A percentile compares a stretch with the other conserved stretches of the same genome.
These are phyloP conservation scores for Tetradesmus obliquus DNA, from an alignment of 139 green algal species.

Conservation along the genomic window DNA sequence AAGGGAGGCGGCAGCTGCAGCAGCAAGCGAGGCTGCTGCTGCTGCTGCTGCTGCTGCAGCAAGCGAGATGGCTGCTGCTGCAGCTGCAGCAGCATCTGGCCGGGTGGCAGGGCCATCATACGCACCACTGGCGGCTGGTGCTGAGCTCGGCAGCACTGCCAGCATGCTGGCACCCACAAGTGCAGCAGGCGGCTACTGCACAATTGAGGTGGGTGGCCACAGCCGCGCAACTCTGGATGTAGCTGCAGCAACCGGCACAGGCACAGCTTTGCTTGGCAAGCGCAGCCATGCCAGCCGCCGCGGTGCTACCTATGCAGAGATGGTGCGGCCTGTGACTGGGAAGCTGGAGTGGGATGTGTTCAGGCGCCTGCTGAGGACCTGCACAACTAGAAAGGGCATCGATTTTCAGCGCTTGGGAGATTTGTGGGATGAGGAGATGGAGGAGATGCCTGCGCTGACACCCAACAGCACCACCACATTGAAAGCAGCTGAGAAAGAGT, in stretches of 20 bases:
- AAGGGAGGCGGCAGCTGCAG: neutral
- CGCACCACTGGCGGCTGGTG: no score
- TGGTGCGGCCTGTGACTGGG: slow-evolving; percentile 2
- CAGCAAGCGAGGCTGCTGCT: neutral
- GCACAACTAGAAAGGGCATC: neutral
- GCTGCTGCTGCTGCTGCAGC: neutral
- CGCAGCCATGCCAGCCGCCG: slow-evolving; percentile 24
- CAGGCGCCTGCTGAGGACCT: no score
- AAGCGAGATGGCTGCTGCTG: neutral
- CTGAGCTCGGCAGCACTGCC: no score
- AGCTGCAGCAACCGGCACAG: neutral
- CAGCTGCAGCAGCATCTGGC: neutral
- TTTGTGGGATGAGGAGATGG: slow-evolving; percentile 5
- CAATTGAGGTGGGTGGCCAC: neutral
- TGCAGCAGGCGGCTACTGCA: neutral
- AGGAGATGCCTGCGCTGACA: neutral
- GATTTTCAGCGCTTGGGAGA: neutral
- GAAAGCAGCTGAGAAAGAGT: neutral
- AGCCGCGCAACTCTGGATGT: neutral
- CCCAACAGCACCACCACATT: neutral
- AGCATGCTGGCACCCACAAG: no score
- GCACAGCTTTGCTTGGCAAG: neutral
- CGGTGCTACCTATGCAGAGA: slow-evolving; percentile 28
- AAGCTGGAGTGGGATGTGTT: neutral
- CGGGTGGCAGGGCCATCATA: no score